Evolutionary conservation across 768 basidiomycete species (phyloP), one percentile per base, ranked within the genome.

Genomic region (Galerina sulciceps): DNA sequence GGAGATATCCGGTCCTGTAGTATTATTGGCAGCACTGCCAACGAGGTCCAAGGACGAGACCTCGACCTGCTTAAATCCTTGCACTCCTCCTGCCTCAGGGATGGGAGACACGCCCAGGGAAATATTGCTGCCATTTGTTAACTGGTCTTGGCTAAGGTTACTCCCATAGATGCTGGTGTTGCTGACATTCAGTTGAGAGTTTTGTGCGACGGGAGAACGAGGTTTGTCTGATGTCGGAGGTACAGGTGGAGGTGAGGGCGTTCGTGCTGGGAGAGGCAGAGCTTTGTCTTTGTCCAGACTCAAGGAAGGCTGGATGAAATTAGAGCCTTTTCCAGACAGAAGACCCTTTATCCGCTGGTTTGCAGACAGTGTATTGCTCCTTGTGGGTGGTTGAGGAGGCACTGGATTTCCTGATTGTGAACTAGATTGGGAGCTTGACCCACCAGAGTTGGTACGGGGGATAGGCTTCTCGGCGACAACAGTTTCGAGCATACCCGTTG

Each of bases 391-490:
- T 6, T 68, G 61, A 46, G 70, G 62, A 34, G 68, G 57, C 42
- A 66, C 53, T 22, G 69, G 48, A 31, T 40, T 45, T 50, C 67
- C 61, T 45, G 58, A 50, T 31, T 54, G 58, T 18, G 47, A 36
- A 31, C 42, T 50, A 10, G 57, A 50, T n/a, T 49, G 53, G 50
- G 55, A 31, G 51, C 47, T 65, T n/a, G 65, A 26, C 42, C 63
- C 55, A 34, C 65, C 60, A 46, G 60, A 58, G 49, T 65, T 65
- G 50, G 70, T 45, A 53, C 77, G 76, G 46, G 82, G 80, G 49
- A 89, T 69, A n/a, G 77, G 64, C 71, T 95, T 94, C 75, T 96
- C 94, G 45, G 85, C 79, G 56, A 96, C 87, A 53, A 97, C 86
- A 10, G 87, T 92, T 74, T 93, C 91, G 18, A 97, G 83, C 86